Evolutionary conservation across 371 early-diverging fungal species (phyloP).

Genomic region (Zopfochytrium polystomum): DNA sequence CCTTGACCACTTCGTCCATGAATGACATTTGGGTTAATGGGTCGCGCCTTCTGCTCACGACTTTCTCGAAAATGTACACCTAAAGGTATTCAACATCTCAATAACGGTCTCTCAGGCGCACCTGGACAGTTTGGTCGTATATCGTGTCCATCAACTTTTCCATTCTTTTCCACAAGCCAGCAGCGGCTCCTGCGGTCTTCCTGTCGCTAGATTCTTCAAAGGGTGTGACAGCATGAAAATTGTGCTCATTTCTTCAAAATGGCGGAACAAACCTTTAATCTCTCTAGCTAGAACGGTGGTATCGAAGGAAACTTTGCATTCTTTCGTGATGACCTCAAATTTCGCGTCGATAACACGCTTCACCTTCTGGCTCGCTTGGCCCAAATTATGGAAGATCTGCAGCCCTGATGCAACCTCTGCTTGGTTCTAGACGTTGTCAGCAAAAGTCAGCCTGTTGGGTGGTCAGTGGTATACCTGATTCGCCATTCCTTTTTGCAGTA

Average conservation of each 20-base stretch:
- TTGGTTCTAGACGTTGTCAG: conserved; percentile 48
- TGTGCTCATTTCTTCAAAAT: not conserved
- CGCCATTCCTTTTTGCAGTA: conserved; percentile 59
- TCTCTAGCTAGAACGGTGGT: conserved; percentile 62
- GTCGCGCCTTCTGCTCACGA: conserved; percentile 67
- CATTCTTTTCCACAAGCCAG: conserved; percentile 62
- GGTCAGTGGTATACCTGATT: conserved; percentile 34
- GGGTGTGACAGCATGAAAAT: conserved; percentile 10
- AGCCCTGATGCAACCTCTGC: conserved; percentile 70
- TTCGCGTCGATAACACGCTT: conserved; percentile 47
- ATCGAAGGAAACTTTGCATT: conserved; percentile 62
- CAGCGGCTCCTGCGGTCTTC: conserved; percentile 17
- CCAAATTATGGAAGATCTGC: conserved; percentile 72
- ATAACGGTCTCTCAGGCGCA: conserved; percentile 19
- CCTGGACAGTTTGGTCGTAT: conserved; percentile 65
- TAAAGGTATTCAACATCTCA: conserved; percentile 15
- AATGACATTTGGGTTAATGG: conserved; percentile 63
- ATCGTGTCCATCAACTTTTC: conserved; percentile 72
- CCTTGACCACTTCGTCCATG: conserved; percentile 51
- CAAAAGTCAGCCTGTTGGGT: not conserved
- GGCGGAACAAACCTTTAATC: conserved; percentile 59
- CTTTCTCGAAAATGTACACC: conserved; percentile 70
- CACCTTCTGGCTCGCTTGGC: conserved; percentile 52
- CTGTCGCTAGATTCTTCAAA: conserved; percentile 3
- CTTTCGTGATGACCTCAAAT: conserved; percentile 48